Base-by-base conservation (phyloP, 345 rosid genomes). In the Populus deltoides region DNA sequence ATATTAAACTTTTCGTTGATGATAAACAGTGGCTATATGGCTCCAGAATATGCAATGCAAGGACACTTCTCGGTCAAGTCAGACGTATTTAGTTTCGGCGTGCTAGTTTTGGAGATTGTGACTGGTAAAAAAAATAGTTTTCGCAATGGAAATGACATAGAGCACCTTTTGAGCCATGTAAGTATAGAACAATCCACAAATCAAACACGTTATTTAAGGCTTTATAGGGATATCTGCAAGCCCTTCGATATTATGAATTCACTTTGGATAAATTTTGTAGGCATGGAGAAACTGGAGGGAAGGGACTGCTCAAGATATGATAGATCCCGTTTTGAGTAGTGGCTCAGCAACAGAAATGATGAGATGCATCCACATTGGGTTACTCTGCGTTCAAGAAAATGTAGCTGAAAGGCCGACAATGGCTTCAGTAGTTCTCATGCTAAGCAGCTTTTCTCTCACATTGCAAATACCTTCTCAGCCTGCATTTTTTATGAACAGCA, bases 341-440 rank as follows among this genome's bases (percentile, higher is more conserved):
- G 76, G 83, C 63, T 83, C 83, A 1, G 53, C 74, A n/a, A 63
- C 38, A 20, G 89, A 90, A 67, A 82, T 86, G 65, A 71, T 66
- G 69, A 81, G 87, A 77, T 88, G 93, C 78, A 76, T 93, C 43
- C 92, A 90, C 69, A 82, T 90, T 16, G 91, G 87, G 1, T 70
- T 91, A 17, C 82, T 89, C 11, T 91, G 92, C 8, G 88, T 87
- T 72, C 97, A 92, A 78, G 88, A 89, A 67, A 88, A 81, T 59
- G 57, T 73, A 6, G 79, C 77, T 0, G 77, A 5, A 57, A 82
- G 89, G 36, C 91, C 93, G 7, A 86, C 88, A 8, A 90, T 88
- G 92, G 79, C 82, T 22, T 45, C 85, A 0, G 73, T 90, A 43
- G 81, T 63, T 61, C 81, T 86, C 0, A 88, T 90, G 94, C 87